phyloP scores from a whole-genome alignment of 768 basidiomycete species.

The Leccinum disarticulatum region DNA sequence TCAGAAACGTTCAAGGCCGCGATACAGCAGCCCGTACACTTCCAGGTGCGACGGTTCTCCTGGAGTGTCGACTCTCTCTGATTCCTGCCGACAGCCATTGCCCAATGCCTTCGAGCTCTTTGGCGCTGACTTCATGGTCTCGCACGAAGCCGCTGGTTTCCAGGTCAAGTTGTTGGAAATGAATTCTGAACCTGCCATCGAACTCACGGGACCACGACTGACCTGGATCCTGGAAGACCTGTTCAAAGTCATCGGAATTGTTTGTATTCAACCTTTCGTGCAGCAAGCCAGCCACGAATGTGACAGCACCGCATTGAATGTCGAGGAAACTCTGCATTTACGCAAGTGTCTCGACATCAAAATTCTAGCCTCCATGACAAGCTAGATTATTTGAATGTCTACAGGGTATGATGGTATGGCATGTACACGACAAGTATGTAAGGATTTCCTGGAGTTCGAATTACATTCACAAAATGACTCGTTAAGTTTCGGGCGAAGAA shows the following conservation, averaged over 20 bases:
- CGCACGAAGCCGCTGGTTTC: slow-evolving; percentile 41
- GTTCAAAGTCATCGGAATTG: slow-evolving; percentile 66
- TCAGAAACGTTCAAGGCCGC: slow-evolving; percentile 87
- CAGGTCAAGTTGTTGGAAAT: slow-evolving; percentile 82
- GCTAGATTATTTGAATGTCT: slow-evolving; percentile 2
- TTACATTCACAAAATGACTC: background rate
- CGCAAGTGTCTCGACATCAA: slow-evolving; percentile 66
- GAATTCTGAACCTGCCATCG: slow-evolving; percentile 95
- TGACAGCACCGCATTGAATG: slow-evolving; percentile 38
- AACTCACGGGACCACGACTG: slow-evolving; percentile 83
- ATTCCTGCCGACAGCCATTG: slow-evolving; percentile 51
- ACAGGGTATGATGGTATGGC: background rate
- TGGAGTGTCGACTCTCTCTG: background rate
- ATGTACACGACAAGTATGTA: background rate
- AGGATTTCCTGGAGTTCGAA: slow-evolving; percentile 11
- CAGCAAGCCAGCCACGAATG: slow-evolving; percentile 4
- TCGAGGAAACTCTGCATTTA: slow-evolving; percentile 55
- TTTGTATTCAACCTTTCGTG: slow-evolving; percentile 68
- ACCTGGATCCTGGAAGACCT: slow-evolving; percentile 80
- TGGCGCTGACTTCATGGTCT: slow-evolving; percentile 89
- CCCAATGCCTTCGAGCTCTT: slow-evolving; percentile 95
- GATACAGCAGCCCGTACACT: slow-evolving; percentile 75
- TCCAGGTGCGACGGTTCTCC: slow-evolving; percentile 55
- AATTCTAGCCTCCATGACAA: slow-evolving; percentile 37
- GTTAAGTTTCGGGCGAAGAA: background rate